A percentile compares a stretch with the other conserved stretches of the same genome.
Evolutionary conservation across 805 yeast genomes (phyloP).

Genomic region (Hanseniaspora mollemarum): DNA sequence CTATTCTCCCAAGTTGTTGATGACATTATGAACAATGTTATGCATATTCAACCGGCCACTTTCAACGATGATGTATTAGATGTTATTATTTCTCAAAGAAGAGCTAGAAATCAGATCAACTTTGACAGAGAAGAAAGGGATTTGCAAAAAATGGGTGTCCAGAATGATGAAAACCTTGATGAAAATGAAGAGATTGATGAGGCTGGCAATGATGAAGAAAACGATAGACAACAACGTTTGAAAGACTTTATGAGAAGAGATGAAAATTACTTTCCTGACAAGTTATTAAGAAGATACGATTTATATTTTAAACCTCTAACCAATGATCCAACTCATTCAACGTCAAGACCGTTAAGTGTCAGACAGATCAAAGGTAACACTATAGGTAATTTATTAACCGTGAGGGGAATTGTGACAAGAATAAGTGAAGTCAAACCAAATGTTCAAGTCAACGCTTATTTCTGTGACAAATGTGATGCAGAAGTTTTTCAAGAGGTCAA

Average conservation of each 20-base stretch:
- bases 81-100: constrained; percentile 82
- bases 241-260: constrained; percentile 31
- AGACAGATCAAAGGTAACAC: constrained; percentile 76
- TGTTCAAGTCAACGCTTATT: constrained; percentile 82
- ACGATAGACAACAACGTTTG: constrained; percentile 21
- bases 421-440: constrained; percentile 94
- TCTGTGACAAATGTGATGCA: constrained; percentile 94
- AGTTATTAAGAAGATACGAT: constrained; percentile 73
- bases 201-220: constrained; percentile 18
- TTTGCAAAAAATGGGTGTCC: constrained; percentile 24
- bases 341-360: constrained; percentile 51
- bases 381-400: constrained; percentile 78
- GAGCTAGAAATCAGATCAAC: constrained; percentile 49
- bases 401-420: constrained; percentile 87
- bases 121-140: constrained; percentile 19
- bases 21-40: constrained; percentile 52
- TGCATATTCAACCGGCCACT: constrained; percentile 43
- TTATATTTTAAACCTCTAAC: constrained; percentile 77
- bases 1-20: constrained; percentile 67
- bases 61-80: constrained; percentile 85
- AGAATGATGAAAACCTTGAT: constrained; percentile 21
- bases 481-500: constrained; percentile 94
- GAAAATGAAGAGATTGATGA: constrained; percentile 11
- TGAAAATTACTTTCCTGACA: constrained; percentile 64
- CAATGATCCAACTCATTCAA: constrained; percentile 27